A percentile compares a stretch with the other conserved stretches of the same genome.
Evolutionary conservation across 352 stramenopile genomes (phyloP).

Genomic region (Thraustotheca clavata): DNA sequence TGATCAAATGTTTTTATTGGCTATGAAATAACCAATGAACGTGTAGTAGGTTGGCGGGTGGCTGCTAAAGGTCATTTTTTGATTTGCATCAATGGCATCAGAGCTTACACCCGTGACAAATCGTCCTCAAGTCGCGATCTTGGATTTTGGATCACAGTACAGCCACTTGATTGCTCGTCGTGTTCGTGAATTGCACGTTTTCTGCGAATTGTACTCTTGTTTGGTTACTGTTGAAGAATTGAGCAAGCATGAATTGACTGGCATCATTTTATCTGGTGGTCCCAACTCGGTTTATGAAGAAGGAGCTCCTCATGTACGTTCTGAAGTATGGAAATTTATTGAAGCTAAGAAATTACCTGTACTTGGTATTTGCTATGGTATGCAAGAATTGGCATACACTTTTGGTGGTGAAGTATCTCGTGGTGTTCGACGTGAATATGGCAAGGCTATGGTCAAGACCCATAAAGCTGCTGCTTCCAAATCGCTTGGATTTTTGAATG

Average conservation of each 20-base stretch:
- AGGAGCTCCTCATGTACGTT: constrained; percentile 89
- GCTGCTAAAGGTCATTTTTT: constrained; percentile 11
- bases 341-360: constrained; percentile 94
- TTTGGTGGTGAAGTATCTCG: constrained; percentile 93
- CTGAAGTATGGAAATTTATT: constrained; percentile 95
- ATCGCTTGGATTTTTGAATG: constrained; percentile 73
- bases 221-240: constrained; percentile 91
- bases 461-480: constrained; percentile 44
- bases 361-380: constrained; percentile 97
- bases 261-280: constrained; percentile 97
- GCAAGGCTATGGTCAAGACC: constrained; percentile 90
- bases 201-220: constrained; percentile 99
- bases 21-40: background rate
- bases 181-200: constrained; percentile 97
- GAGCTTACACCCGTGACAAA: constrained; percentile 65
- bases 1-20: background rate
- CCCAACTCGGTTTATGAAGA: constrained; percentile 96
- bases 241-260: constrained; percentile 89
- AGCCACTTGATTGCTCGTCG: constrained; percentile 98
- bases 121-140: constrained; percentile 95
- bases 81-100: constrained; percentile 7
- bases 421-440: constrained; percentile 95
- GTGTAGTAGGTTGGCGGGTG: background rate
- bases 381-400: constrained; percentile 93
- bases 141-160: constrained; percentile 99